Percentiles rank a stretch among this genome's conserved stretches.
Evolutionary conservation across 306 rosid genomes (phyloP).

Genomic region (Begonia peltatifolia): DNA sequence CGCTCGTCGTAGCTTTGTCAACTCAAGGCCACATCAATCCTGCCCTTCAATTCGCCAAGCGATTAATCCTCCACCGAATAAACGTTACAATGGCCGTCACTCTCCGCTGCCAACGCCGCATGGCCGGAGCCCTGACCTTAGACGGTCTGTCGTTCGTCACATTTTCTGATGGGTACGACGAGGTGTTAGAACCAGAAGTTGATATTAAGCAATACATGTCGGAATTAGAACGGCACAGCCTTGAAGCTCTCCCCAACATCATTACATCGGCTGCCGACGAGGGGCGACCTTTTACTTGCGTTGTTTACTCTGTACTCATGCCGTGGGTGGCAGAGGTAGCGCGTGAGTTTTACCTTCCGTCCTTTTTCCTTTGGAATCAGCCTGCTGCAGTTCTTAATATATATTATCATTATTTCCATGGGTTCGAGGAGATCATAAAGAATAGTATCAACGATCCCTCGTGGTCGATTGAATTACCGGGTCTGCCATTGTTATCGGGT

Average conservation of each 20-base stretch:
- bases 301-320: slow-evolving; percentile 11
- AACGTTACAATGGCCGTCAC: slow-evolving; percentile 23
- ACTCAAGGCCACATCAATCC: slow-evolving; percentile 44
- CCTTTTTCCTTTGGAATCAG: slow-evolving; percentile 9
- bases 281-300: slow-evolving; percentile 10
- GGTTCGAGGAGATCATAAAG: background rate
- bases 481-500: background rate
- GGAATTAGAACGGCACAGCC: slow-evolving; percentile 6
- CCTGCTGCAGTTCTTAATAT: slow-evolving; percentile 8
- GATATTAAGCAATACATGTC: slow-evolving; percentile 1
- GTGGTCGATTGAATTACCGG: background rate
- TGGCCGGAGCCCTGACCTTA: background rate
- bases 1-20: slow-evolving; percentile 26
- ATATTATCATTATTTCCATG: slow-evolving; percentile 7
- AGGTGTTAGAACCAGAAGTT: slow-evolving; percentile 1
- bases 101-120: background rate
- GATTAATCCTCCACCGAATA: slow-evolving; percentile 15
- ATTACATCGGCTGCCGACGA: background rate
- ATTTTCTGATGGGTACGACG: slow-evolving; percentile 9
- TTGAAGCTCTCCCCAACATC: slow-evolving; percentile 3
- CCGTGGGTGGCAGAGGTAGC: slow-evolving; percentile 18
- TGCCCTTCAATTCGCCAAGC: slow-evolving; percentile 24
- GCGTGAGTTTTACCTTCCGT: slow-evolving; percentile 6
- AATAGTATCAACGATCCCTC: background rate
- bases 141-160: slow-evolving; percentile 2